Percentiles rank a stretch among this genome's conserved stretches.
These are phyloP conservation scores for Penicillium sp. DNA, from an alignment of 2,329 filamentous ascomycete genomes.

Conservation along the genomic window DNA sequence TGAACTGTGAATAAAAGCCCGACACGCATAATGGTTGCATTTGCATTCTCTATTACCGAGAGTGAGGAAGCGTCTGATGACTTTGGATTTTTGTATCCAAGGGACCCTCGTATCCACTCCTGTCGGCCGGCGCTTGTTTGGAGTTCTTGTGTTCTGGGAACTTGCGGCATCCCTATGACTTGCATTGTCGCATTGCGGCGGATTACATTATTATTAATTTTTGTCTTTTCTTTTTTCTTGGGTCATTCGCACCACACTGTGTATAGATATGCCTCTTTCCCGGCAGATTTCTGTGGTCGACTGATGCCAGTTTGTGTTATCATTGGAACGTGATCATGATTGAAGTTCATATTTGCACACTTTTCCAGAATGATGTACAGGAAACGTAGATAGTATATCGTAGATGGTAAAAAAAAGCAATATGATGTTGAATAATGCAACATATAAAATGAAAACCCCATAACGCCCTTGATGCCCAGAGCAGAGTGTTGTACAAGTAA, in stretches of 20 bases:
- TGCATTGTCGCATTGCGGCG: conserved; percentile 13
- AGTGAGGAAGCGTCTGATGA: background rate
- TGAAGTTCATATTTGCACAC: conserved; percentile 8
- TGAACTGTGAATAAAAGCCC: conserved; percentile 31
- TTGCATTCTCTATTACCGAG: conserved; percentile 4
- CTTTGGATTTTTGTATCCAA: conserved; percentile 1
- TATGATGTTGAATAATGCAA: conserved; percentile 1
- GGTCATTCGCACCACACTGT: background rate
- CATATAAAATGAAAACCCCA: conserved; percentile 12
- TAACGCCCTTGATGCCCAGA: conserved; percentile 35
- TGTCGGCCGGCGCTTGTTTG: conserved; percentile 28
- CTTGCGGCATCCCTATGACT: conserved; percentile 6
- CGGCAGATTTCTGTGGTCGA: conserved; percentile 12
- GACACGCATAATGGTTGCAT: conserved; percentile 1
- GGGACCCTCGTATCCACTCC: conserved; percentile 12
- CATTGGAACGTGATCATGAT: conserved; percentile 10
- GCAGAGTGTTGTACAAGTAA: conserved; percentile 36
- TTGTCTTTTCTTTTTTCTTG: conserved; percentile 5
- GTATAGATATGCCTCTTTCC: background rate
- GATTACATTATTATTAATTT: conserved; percentile 11
- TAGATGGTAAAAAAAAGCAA: conserved; percentile 8
- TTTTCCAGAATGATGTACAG: conserved; percentile 12
- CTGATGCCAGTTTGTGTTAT: conserved; percentile 12
- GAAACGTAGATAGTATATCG: conserved; percentile 8
- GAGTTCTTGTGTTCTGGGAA: conserved; percentile 24